Evolutionary conservation across 768 basidiomycete species (phyloP), one percentile per base, ranked within the genome.

Genomic region (Kwoniella europaea): DNA sequence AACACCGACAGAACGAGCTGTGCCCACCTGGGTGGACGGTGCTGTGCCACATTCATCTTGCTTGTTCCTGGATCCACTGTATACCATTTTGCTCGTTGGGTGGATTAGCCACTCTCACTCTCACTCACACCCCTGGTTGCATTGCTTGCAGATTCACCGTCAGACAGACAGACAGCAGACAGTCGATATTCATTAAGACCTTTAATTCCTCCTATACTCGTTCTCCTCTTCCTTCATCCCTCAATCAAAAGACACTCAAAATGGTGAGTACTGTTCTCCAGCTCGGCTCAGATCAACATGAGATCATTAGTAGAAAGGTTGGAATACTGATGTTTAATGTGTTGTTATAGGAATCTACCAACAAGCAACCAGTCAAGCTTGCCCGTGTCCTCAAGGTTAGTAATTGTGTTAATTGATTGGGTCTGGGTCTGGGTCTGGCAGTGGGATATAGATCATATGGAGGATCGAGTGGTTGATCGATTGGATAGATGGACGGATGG

Each of bases 381-480:
- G 97, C 95, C 78, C 94, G 92, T 88, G 94, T 97, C 77, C 90
- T 92, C 87, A 96, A 94, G 92, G 94, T 95, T 76, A 72, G 75
- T 76, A 22, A 50, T 29, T 22, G 24, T 16, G 41, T 63, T 9
- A 41, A 3, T 15, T 52, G 50, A 9, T 55, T 55, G 54, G 44
- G 20, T 12, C 46, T 29, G n/a, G 41, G 41, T 27, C 22, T 55
- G 44, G 27, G 15, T 54, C 29, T 22, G 50, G 41, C 24, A 24
- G 59, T 61, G 41, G 59, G 42, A 22, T 61, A 12, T 16, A n/a
- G 2, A 13, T 59, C 16, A 15, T 12, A 24, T 18, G 27, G 24
- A 13, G 18, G 59, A 29, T 13, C 42, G 29, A 6, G 46, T 50
- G 18, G 12, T 50, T 13, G 46, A 18, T 7, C 10, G 46, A 18